Evolutionary conservation across 257 asterid genomes (phyloP).

Genomic region (Solanum medicagineum): DNA sequence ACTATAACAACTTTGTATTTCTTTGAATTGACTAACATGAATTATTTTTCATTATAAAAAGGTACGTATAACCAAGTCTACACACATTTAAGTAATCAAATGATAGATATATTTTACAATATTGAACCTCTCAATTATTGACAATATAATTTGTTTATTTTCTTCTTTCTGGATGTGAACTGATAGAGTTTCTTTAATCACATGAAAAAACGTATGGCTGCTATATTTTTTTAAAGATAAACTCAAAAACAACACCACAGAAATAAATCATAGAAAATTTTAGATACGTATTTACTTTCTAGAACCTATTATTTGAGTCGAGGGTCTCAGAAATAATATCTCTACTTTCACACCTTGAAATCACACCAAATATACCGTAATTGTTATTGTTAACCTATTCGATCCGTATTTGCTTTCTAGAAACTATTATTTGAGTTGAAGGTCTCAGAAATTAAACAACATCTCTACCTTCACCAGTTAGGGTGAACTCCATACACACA

Average conservation of each 20-base stretch:
- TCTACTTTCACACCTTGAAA: too few species aligned
- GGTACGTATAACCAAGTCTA: not conserved
- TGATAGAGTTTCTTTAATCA: not conserved
- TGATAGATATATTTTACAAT: not conserved
- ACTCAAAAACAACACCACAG: not conserved
- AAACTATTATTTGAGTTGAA: not conserved
- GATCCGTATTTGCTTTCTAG: not conserved
- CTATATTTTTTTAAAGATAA: not conserved
- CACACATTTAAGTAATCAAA: too few species aligned
- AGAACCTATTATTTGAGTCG: too few species aligned
- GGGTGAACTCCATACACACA: too few species aligned
- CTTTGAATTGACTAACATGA: not conserved
- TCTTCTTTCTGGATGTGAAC: not conserved
- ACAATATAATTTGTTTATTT: not conserved
- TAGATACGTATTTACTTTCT: not conserved
- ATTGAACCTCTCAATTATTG: not conserved
- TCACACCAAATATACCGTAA: not conserved
- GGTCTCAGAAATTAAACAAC: not conserved
- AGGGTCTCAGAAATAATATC: too few species aligned
- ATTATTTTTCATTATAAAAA: not conserved
- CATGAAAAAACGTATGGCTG: not conserved
- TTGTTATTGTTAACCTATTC: not conserved
- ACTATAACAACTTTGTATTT: too few species aligned
- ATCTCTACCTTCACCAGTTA: not conserved
- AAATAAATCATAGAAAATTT: not conserved